Evolutionary conservation across 768 basidiomycete species (phyloP), one percentile per base, ranked within the genome.

Genomic region (Hericium erinaceus): DNA sequence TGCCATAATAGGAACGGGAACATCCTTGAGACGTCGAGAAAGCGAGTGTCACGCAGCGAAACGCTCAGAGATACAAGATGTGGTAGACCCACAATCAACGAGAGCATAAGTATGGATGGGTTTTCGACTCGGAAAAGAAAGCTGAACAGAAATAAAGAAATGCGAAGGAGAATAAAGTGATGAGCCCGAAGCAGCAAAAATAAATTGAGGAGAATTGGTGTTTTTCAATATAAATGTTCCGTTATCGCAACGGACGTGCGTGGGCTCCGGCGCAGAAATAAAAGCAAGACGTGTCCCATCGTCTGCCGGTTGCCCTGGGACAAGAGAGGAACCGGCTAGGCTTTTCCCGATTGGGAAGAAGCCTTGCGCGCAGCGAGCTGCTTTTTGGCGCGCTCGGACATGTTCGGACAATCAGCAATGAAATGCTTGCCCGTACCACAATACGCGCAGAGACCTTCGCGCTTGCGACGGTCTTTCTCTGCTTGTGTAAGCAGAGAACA

Each of bases 41-140:
- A 75, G 61, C n/a, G 65, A 66, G 52, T 76, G 69, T 9, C 68
- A 58, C 39, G 64, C 54, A 11, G 70, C 65, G 57, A 74, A 75
- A 20, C 48, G 33, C 8, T 70, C 66, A 1, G 72, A 75, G 52
- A 76, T 73, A 57, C 69, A 72, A 4, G 72, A 75, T 4, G 60
- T 51, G 2, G 71, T 68, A 20, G 72, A 70, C 24, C 75, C 72
- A 53, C 55, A 71, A 59, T 77, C 72, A 54, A 77, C 55, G 24
- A 77, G 65, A 39, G 72, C 72, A 58, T 65, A 72, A 12, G 70
- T 75, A 15, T 59, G 41, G 50, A 75, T 65, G 38, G 68, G 61
- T 61, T 65, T 64, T 46, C 63, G 62, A 28, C 68, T 64, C 26
- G 73, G 72, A 56, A 75, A 71, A 4, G 52, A 57, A 16, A 69